Conservation (phyloP, 1,284 basidiomycete species). For the Neonothopanus nambi region DNA sequence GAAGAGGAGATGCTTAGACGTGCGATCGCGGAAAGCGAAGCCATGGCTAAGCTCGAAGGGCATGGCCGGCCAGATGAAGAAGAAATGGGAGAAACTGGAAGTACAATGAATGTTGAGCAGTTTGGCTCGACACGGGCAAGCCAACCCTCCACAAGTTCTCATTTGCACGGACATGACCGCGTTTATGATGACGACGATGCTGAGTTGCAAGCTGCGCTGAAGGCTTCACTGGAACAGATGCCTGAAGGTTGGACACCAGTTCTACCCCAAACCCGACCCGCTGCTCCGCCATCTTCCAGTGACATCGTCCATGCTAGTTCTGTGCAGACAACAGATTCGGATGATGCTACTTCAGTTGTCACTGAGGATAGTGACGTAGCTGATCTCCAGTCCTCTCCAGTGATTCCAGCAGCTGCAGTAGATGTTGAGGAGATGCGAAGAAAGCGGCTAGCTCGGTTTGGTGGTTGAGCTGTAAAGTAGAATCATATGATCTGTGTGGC, state of each 20-base stretch:
- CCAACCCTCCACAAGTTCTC: background rate
- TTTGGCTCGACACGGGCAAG: background rate
- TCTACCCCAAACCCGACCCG: conserved; percentile 10
- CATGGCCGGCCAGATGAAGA: conserved; percentile 40
- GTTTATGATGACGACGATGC: conserved; percentile 87
- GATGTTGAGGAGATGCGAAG: conserved; percentile 78
- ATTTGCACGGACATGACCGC: conserved; percentile 28
- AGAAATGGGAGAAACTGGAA: conserved; percentile 4
- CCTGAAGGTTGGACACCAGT: conserved; percentile 53
- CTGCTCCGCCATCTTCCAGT: conserved; percentile 5
- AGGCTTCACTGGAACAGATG: conserved; percentile 73
- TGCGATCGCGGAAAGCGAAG: conserved; percentile 70
- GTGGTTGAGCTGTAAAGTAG: conserved; percentile 24
- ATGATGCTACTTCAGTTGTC: conserved; percentile 29
- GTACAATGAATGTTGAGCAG: conserved; percentile 13
- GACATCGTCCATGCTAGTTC: background rate
- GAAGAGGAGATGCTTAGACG: conserved; percentile 54
- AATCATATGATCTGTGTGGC: background rate
- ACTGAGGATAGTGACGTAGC: conserved; percentile 15
- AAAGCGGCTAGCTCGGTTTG: conserved; percentile 77
- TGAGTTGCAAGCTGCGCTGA: conserved; percentile 82
- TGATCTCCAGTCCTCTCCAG: conserved; percentile 16
- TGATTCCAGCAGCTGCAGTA: conserved; percentile 35
- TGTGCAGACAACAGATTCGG: conserved; percentile 15
- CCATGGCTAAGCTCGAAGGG: conserved; percentile 40